Percentiles rank a stretch among this genome's conserved stretches.
Conservation (phyloP, 169 alveolate species). For the Plasmodium ovale region DNA sequence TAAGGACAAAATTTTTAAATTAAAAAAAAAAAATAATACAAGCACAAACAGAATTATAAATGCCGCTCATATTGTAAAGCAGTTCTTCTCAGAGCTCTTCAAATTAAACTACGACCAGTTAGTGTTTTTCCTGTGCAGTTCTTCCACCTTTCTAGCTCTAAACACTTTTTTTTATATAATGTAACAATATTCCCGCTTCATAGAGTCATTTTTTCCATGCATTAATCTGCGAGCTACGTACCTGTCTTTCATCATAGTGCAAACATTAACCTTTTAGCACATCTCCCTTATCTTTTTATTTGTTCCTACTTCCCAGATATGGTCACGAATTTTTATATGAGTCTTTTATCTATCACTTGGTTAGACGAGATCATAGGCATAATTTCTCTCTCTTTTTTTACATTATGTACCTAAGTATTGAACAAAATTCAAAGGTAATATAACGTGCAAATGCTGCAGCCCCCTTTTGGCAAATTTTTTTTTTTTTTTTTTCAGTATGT, state of each 20-base stretch:
- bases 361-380: conserved; percentile 97
- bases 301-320: conserved; percentile 78
- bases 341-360: conserved; percentile 95
- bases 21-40: conserved; percentile 48
- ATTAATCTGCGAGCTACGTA: not conserved
- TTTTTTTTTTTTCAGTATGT: too few relatives aligned
- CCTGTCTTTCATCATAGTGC: not conserved
- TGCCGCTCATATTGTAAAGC: not conserved
- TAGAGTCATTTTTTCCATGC: not conserved
- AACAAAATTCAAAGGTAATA: conserved; percentile 81
- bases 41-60: conserved; percentile 46
- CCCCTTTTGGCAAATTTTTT: not conserved
- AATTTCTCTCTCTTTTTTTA: conserved; percentile 97
- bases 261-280: too few relatives aligned
- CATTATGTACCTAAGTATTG: conserved; percentile 89
- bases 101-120: conserved; percentile 79
- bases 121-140: conserved; percentile 86
- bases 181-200: conserved; percentile 15
- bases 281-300: not conserved
- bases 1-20: conserved; percentile 44
- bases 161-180: conserved; percentile 83
- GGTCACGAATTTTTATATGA: conserved; percentile 95
- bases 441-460: not conserved
- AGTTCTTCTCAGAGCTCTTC: conserved; percentile 20
- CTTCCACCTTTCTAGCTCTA: conserved; percentile 81